Evolutionary conservation across 2,329 filamentous ascomycete genomes (phyloP), one percentile per base, ranked within the genome.

Genomic region (Parafenestella ontariensis): DNA sequence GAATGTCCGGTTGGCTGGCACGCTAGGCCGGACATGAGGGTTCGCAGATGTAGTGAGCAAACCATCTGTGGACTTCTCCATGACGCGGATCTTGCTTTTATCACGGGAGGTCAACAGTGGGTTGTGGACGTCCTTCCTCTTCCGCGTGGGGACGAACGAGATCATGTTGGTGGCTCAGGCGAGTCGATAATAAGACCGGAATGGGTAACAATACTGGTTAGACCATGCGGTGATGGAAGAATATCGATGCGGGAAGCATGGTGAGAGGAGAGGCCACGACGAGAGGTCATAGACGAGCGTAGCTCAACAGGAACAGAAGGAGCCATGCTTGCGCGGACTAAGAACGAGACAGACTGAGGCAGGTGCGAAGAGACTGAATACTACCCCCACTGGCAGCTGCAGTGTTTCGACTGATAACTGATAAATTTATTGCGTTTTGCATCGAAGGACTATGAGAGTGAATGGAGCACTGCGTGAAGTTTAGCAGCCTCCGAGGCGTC

Each of bases 71-170:
- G 61, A 61, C 34, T 51, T 54, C 47, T 71, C 73, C n/a, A 74
- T 56, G 23, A 74, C 52, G 20, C 72, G 72, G 11, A 75, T 62
- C 29, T 74, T 76, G 52, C 55, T 67, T 46, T 71, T 71, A 23
- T 71, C 68, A n/a, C 58, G 56, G 20, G 66, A 66, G 15, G 52
- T 47, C 11, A 58, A 39, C 21, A 47, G 56, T 1, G 54, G 59
- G 18, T 62, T 64, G 42, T 69, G 59, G 33, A 41, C 48, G 34
- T 71, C 70, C 51, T 73, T 76, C 41, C 72, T 64, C 52, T 76
- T 76, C 42, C 66, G 66, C 21, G 58, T 49, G 20, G 59, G 55
- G 52, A 69, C 65, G 34, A 74, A 60, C 45, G 73, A 65, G 57
- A 73, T 64, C 70, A 76, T 75, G 21, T 48, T 61, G 54, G 48